phyloP scores from a whole-genome alignment of 2,329 filamentous ascomycete species.

The Cladosporium cucumerinum region DNA sequence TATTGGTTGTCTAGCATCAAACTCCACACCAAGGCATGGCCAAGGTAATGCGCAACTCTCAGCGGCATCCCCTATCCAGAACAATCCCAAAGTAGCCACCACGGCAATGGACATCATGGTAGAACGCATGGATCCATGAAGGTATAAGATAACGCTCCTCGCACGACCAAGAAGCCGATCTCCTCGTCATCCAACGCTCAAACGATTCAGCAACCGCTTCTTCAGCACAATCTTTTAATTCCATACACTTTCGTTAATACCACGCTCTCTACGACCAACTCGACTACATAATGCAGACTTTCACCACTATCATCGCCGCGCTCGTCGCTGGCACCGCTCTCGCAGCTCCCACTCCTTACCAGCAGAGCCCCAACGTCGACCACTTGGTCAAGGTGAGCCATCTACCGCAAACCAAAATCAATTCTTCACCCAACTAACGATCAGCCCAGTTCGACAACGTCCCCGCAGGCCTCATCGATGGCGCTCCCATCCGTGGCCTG shows the following conservation, averaged over 20 bases:
- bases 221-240: background rate
- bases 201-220: slow-evolving; percentile 11
- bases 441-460: slow-evolving; percentile 9
- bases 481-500: slow-evolving; percentile 9
- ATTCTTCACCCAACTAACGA: background rate
- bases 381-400: slow-evolving; percentile 8
- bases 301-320: slow-evolving; percentile 6
- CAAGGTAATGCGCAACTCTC: background rate
- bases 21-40: background rate
- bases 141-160: slow-evolving; percentile 8
- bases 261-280: slow-evolving; percentile 9
- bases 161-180: background rate
- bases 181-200: slow-evolving; percentile 1
- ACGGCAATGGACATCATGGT: background rate
- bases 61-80: slow-evolving; percentile 1
- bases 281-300: slow-evolving; percentile 10
- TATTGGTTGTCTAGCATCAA: background rate
- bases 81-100: background rate
- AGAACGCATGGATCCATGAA: background rate
- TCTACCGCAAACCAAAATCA: background rate
- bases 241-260: background rate
- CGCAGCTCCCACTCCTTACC: slow-evolving; percentile 12
- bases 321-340: slow-evolving; percentile 12
- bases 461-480: slow-evolving; percentile 10
- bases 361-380: background rate